These are phyloP conservation scores for Carallia pectinifolia DNA, from an alignment of 345 rosid genomes.

Conservation along the genomic window DNA sequence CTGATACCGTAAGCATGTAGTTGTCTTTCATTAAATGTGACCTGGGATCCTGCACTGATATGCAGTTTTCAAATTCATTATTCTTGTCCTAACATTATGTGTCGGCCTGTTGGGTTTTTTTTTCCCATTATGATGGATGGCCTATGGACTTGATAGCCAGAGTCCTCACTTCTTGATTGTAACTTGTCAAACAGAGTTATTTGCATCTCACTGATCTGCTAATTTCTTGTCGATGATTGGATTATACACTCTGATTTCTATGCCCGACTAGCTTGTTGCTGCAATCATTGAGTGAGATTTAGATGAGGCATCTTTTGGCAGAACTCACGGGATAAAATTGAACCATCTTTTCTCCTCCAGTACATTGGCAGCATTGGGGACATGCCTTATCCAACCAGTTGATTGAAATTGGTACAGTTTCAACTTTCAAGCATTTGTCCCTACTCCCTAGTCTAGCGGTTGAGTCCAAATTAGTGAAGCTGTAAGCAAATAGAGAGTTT, in stretches of 20 bases:
- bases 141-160: too few relatives aligned
- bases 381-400: too few relatives aligned
- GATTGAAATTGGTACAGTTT: not conserved
- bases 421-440: not conserved
- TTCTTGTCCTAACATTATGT: constrained; percentile 3
- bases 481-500: not conserved
- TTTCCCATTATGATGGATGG: too few relatives aligned
- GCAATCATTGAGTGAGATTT: not conserved
- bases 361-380: not conserved
- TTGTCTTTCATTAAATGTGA: not conserved
- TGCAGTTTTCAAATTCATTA: constrained; percentile 13
- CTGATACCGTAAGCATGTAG: not conserved
- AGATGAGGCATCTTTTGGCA: not conserved
- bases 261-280: not conserved
- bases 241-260: not conserved
- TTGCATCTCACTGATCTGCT: not conserved
- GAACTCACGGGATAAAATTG: not conserved
- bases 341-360: not conserved
- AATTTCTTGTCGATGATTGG: not conserved
- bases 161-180: not conserved
- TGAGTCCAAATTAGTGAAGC: not conserved
- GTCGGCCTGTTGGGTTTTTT: not conserved
- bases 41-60: not conserved
- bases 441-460: constrained; percentile 1
- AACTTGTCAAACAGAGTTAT: not conserved